These are phyloP conservation scores for Xylaria sp. DNA, from an alignment of 2,329 filamentous ascomycete genomes.

Conservation along the genomic window DNA sequence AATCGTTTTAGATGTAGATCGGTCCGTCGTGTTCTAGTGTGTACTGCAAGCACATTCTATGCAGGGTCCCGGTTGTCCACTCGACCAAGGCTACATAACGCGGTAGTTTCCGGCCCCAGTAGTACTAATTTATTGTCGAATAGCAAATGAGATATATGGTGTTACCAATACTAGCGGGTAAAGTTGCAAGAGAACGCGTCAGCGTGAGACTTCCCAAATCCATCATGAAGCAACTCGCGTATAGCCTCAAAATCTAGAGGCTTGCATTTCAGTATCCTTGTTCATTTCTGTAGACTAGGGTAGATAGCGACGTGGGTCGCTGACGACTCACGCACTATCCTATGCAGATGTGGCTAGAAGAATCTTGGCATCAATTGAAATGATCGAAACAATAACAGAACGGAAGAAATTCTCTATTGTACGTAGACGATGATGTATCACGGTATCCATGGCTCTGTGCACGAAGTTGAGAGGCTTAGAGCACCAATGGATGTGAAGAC, in stretches of 20 bases:
- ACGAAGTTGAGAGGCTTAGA: constrained; percentile 6
- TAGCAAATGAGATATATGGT: constrained; percentile 5
- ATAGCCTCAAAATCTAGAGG: neutral
- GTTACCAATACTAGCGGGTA: constrained; percentile 8
- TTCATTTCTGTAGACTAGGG: neutral
- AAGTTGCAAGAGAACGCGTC: constrained; percentile 21
- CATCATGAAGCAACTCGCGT: neutral
- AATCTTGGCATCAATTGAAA: neutral
- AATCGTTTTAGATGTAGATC: neutral
- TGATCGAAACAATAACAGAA: neutral
- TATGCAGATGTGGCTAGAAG: neutral
- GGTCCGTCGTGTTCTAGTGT: neutral
- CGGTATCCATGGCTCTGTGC: constrained; percentile 2
- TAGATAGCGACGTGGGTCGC: constrained; percentile 3
- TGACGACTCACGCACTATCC: constrained; percentile 16
- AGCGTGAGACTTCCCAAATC: constrained; percentile 13
- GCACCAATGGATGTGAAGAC: neutral
- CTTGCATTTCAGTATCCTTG: constrained; percentile 5
- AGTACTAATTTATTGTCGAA: constrained; percentile 1
- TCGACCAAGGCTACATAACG: constrained; percentile 7
- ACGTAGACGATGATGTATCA: constrained; percentile 29
- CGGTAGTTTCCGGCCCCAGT: neutral
- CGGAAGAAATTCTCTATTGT: constrained; percentile 8
- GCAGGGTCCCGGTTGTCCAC: neutral
- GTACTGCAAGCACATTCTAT: neutral